Evolutionary conservation across 306 rosid genomes (phyloP).

Genomic region (Prunus kanzakura): DNA sequence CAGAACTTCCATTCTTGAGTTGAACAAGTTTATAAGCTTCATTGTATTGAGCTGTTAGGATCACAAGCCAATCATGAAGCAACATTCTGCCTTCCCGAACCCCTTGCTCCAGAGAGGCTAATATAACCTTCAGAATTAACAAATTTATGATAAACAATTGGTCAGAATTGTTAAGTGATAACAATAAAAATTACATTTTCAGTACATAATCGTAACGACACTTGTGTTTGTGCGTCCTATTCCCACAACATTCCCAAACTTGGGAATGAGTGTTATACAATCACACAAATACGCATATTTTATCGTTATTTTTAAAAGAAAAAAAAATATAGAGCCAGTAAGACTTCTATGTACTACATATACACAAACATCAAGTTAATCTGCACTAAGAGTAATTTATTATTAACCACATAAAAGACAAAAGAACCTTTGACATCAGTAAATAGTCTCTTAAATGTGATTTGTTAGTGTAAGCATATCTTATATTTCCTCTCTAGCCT

Average conservation of each 20-base stretch:
- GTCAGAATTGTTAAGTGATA: constrained; percentile 12
- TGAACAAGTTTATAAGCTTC: constrained; percentile 70
- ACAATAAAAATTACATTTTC: background rate
- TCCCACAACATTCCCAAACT: background rate
- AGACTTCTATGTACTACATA: background rate
- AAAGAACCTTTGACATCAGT: background rate
- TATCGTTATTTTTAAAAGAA: background rate
- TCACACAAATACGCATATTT: background rate
- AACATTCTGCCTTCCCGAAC: constrained; percentile 92
- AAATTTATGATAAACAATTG: background rate
- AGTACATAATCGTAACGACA: background rate
- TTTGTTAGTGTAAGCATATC: no score
- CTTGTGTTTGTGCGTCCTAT: background rate
- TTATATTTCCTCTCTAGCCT: background rate
- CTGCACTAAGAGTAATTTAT: background rate
- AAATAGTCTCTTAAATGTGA: background rate
- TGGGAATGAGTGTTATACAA: background rate
- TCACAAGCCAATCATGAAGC: constrained; percentile 98
- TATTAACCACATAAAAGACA: background rate
- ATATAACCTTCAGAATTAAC: constrained; percentile 58
- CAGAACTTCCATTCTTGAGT: constrained; percentile 60
- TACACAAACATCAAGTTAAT: background rate
- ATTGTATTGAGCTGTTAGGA: constrained; percentile 88
- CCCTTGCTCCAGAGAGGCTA: constrained; percentile 94
- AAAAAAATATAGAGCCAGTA: background rate